phyloP scores from a whole-genome alignment of 345 rosid species.

The Atalantia buxifolia region DNA sequence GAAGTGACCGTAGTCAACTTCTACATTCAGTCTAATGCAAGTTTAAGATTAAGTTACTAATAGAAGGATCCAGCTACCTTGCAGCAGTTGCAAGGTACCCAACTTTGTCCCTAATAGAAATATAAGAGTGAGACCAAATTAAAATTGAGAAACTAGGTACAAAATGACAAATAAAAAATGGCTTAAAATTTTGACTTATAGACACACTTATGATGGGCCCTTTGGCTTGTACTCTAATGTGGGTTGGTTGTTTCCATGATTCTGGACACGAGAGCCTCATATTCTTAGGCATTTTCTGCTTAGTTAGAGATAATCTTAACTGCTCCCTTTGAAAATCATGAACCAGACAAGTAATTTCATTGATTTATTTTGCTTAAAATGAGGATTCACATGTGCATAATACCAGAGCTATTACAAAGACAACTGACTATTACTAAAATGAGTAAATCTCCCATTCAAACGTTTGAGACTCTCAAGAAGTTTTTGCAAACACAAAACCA shows the following conservation, averaged over 20 bases:
- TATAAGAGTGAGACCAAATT: not conserved
- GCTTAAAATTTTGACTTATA: conserved; percentile 33
- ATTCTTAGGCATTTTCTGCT: conserved; percentile 13
- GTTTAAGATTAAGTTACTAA: not conserved
- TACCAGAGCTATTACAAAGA: not conserved
- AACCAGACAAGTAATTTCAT: conserved; percentile 40
- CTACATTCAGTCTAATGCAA: not conserved
- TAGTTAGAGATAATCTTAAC: conserved; percentile 34
- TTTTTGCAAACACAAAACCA: not conserved
- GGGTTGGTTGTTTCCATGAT: conserved; percentile 27
- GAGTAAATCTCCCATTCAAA: not conserved
- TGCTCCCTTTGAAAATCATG: conserved; percentile 61
- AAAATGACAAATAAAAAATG: conserved; percentile 25
- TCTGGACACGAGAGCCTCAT: conserved; percentile 13
- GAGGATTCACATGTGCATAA: conserved; percentile 55
- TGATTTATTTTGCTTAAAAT: conserved; percentile 37
- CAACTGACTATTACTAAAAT: not conserved
- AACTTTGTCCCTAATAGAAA: no score
- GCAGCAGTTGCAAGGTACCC: no score
- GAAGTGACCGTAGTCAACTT: not conserved
- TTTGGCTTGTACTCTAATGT: conserved; percentile 19
- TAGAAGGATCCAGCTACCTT: no score
- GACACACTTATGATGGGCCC: conserved; percentile 5
- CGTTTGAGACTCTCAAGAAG: conserved; percentile 13
- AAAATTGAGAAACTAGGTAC: not conserved